Evolutionary conservation across 1,284 basidiomycete genomes (phyloP).

Genomic region (Apiotrichum gracile): DNA sequence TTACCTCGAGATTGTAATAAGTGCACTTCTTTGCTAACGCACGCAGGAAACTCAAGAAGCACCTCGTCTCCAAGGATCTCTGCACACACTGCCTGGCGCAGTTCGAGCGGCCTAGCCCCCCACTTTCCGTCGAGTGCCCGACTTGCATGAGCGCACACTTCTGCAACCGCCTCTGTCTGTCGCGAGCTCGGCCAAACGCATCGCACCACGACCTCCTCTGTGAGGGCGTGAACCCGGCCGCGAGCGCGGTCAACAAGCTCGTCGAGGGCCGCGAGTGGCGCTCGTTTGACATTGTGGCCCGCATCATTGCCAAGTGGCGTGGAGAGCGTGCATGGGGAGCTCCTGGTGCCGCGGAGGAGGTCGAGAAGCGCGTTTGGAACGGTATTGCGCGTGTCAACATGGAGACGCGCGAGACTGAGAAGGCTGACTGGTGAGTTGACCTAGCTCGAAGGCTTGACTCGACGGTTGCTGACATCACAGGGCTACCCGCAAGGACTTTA

Average conservation of each 20-base stretch:
- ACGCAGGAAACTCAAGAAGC: constrained; percentile 22
- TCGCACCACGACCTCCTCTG: constrained; percentile 69
- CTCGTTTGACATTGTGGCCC: constrained; percentile 65
- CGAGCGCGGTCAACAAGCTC: constrained; percentile 57
- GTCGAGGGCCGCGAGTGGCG: constrained; percentile 61
- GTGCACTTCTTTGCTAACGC: background rate
- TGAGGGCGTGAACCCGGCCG: constrained; percentile 64
- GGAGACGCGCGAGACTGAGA: constrained; percentile 32
- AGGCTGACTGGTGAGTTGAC: constrained; percentile 37
- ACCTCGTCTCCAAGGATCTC: constrained; percentile 21
- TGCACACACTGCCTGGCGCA: constrained; percentile 36
- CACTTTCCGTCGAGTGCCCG: constrained; percentile 25
- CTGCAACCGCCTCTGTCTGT: constrained; percentile 69
- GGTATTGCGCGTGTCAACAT: constrained; percentile 40
- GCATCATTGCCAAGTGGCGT: constrained; percentile 60
- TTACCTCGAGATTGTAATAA: background rate
- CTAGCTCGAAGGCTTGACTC: background rate
- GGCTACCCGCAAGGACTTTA: background rate
- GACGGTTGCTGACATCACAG: background rate
- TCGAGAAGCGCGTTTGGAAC: constrained; percentile 31
- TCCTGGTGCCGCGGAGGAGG: constrained; percentile 16
- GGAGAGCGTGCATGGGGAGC: constrained; percentile 56
- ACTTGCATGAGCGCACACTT: constrained; percentile 55
- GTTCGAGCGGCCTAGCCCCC: constrained; percentile 24
- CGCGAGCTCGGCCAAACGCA: constrained; percentile 50